These are phyloP conservation scores for Lepidium campestre DNA, from an alignment of 441 rosid species.

Conservation along the genomic window DNA sequence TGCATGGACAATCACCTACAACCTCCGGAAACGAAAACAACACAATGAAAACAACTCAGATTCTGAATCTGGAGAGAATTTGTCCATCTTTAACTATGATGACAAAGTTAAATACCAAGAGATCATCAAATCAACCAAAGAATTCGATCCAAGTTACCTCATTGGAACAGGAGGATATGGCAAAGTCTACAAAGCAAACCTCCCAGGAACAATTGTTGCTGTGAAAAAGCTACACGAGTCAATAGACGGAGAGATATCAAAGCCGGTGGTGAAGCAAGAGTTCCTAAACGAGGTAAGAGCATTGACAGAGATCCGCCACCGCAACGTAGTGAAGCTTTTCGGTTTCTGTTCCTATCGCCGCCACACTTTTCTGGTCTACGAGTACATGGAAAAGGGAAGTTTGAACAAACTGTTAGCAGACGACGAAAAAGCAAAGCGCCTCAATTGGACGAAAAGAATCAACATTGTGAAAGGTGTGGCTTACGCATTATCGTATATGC, in stretches of 20 bases:
- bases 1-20: background rate
- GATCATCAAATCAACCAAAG: slow-evolving; percentile 14
- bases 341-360: slow-evolving; percentile 24
- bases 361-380: slow-evolving; percentile 25
- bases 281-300: slow-evolving; percentile 22
- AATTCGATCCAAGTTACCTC: slow-evolving; percentile 1
- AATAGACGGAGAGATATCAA: background rate
- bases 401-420: slow-evolving; percentile 13
- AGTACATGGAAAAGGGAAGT: slow-evolving; percentile 31
- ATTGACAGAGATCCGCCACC: slow-evolving; percentile 25
- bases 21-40: background rate
- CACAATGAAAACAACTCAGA: background rate
- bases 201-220: slow-evolving; percentile 5
- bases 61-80: slow-evolving; percentile 1
- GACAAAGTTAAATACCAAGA: slow-evolving; percentile 23
- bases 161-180: slow-evolving; percentile 16
- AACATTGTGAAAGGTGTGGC: slow-evolving; percentile 26
- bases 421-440: slow-evolving; percentile 5
- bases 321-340: slow-evolving; percentile 31
- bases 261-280: background rate
- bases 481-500: slow-evolving; percentile 28
- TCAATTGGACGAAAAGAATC: slow-evolving; percentile 24
- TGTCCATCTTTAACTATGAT: slow-evolving; percentile 18
- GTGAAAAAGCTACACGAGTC: slow-evolving; percentile 18
- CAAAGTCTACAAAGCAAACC: slow-evolving; percentile 22